phyloP scores from a whole-genome alignment of 345 rosid genomes.

The Salix viminalis region DNA sequence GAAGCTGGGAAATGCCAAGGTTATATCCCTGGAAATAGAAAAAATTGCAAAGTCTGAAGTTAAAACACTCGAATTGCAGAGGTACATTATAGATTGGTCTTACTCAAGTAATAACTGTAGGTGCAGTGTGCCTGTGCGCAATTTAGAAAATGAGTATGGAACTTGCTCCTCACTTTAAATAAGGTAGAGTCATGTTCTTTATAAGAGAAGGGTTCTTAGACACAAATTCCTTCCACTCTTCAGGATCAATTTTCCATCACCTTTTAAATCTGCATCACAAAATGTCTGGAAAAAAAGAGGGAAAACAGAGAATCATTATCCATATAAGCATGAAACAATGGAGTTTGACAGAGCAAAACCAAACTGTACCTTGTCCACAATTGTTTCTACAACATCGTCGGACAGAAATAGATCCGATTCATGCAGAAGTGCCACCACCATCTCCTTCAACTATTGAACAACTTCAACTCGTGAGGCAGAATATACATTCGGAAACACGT shows the following conservation, averaged over 20 bases:
- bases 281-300: constrained; percentile 48
- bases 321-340: not conserved
- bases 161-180: constrained; percentile 55
- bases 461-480: not conserved
- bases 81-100: not conserved
- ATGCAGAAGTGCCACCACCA: constrained; percentile 86
- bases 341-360: not conserved
- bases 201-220: constrained; percentile 67
- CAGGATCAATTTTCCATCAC: constrained; percentile 77
- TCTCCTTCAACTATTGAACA: constrained; percentile 62
- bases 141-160: not conserved
- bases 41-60: not conserved
- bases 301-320: not conserved
- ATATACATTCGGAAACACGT: not conserved
- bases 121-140: not conserved
- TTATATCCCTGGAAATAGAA: constrained; percentile 62
- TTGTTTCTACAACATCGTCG: constrained; percentile 62
- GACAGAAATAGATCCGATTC: constrained; percentile 77
- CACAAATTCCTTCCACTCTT: constrained; percentile 87
- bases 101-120: not conserved
- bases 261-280: constrained; percentile 56
- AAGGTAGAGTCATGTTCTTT: constrained; percentile 93
- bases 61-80: not conserved
- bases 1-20: constrained; percentile 74
- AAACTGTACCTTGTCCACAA: constrained; percentile 62